Base-by-base conservation (phyloP, 208 protist genomes). In the Leishmania tarentolae region DNA sequence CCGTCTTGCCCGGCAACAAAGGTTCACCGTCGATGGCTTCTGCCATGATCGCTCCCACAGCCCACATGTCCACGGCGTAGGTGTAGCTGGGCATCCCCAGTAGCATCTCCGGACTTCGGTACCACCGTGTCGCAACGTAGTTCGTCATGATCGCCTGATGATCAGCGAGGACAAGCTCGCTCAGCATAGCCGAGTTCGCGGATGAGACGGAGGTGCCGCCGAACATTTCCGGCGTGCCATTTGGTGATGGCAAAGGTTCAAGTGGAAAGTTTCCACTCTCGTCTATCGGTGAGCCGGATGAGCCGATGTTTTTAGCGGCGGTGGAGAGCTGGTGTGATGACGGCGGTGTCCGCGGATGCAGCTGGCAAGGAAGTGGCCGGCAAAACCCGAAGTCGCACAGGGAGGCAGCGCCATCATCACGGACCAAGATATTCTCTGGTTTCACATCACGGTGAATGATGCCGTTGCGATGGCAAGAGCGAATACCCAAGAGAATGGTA, bases 401-500 rank as follows among this genome's bases (percentile, higher is more conserved):
- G 5, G 88, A 86, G 24, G 92, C 86, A 5, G 80, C 80, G 46
- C 80, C 84, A 72, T 97, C 88, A 52, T 88, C 66, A 40, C 84
- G 78, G 8, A 98, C 89, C 40, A 98, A 87, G 37, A 97, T 92
- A 79, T 98, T 98, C 80, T 97, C 93, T n/a, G 94, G 95, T 79
- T 98, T 98, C 47, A 98, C 88, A 73, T 98, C 96, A 47, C 96
- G 88, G 68, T 98, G 96, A n/a, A 98, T 88, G 50, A 98, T 90
- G 42, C 96, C 93, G 69, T 97, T 91, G 19, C 88, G 78, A 82
- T 99, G 98, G 72, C 96, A 98, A 7, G 93, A 98, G 24, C 89
- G 89, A 17, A 99, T 75, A 3, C 95, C 95, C 24, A 92, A 80
- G 1, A 99, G 89, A 46, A 99, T 87, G 37, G 98, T 98, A 80